These are phyloP conservation scores for Calocera cornea DNA, from an alignment of 768 basidiomycete genomes.

Conservation along the genomic window DNA sequence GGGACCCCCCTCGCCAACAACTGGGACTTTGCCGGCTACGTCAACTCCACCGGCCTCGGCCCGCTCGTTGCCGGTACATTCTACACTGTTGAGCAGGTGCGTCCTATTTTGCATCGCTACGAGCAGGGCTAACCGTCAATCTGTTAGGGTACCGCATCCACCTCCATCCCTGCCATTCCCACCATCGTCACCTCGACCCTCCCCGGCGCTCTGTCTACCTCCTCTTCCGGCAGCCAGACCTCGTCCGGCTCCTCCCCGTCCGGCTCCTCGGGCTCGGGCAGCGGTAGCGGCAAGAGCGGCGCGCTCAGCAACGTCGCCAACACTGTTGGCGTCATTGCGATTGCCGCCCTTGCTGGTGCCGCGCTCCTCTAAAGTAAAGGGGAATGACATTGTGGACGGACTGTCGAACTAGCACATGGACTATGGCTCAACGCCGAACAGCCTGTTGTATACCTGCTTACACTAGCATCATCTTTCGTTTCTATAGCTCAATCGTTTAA, in stretches of 20 bases:
- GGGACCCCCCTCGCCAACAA: slow-evolving; percentile 36
- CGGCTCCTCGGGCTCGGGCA: slow-evolving; percentile 11
- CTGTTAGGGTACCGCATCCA: slow-evolving; percentile 37
- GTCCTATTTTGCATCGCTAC: too few species aligned
- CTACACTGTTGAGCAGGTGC: slow-evolving; percentile 48
- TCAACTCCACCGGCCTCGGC: slow-evolving; percentile 41
- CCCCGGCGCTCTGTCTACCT: slow-evolving; percentile 14
- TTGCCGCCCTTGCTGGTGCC: neutral
- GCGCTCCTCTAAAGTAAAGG: neutral
- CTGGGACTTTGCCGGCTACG: slow-evolving; percentile 47
- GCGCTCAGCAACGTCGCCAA: neutral
- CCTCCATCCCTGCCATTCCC: slow-evolving; percentile 43
- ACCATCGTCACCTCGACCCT: slow-evolving; percentile 53
- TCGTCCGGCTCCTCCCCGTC: slow-evolving; percentile 11
- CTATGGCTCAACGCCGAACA: neutral
- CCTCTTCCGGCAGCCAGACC: slow-evolving; percentile 10
- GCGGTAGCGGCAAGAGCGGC: slow-evolving; percentile 6
- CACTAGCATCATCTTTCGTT: neutral
- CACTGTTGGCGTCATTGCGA: neutral
- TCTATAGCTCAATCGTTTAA: neutral
- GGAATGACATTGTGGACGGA: neutral
- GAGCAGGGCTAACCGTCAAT: too few species aligned
- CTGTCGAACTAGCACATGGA: neutral
- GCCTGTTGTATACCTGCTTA: slow-evolving; percentile 1
- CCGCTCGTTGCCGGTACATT: slow-evolving; percentile 53